Evolutionary conservation across 805 yeast species (phyloP).

Genomic region (Torulaspora quercuum): DNA sequence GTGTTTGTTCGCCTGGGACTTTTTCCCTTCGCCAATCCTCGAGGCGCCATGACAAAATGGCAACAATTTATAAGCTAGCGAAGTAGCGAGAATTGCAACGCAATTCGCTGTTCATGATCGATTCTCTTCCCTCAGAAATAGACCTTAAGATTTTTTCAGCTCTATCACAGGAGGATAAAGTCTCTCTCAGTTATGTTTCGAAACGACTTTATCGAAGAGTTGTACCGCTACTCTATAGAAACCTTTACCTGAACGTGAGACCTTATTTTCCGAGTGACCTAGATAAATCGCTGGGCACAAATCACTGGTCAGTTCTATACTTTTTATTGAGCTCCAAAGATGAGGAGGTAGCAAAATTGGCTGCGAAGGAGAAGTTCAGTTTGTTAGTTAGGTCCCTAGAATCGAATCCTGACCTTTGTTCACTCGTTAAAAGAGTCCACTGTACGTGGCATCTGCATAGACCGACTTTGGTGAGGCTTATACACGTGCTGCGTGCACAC

Average conservation of each 20-base stretch:
- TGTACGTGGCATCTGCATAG: conserved; percentile 34
- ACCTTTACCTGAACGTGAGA: conserved; percentile 28
- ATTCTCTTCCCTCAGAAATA: no score
- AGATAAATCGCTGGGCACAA: conserved; percentile 26
- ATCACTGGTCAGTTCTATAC: conserved; percentile 30
- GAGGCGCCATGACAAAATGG: no score
- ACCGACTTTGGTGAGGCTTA: conserved; percentile 17
- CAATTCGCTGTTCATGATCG: no score
- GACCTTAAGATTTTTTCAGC: not conserved
- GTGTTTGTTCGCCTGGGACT: no score
- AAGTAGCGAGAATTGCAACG: no score
- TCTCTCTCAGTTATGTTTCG: conserved; percentile 27
- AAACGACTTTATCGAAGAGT: conserved; percentile 14
- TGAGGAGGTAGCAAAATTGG: conserved; percentile 3
- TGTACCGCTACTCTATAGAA: conserved; percentile 26
- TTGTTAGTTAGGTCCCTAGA: conserved; percentile 25
- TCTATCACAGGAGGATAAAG: conserved; percentile 30
- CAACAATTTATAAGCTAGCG: no score
- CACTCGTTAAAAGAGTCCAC: conserved; percentile 25
- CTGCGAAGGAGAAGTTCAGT: conserved; percentile 20
- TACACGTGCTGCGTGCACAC: conserved; percentile 17
- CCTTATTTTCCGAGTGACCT: conserved; percentile 27
- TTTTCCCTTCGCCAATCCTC: no score
- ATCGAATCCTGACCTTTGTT: conserved; percentile 20
- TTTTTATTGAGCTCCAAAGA: conserved; percentile 9